Evolutionary conservation across 2,329 filamentous ascomycete genomes (phyloP), one percentile per base, ranked within the genome.

Genomic region (Talaromyces piceae): DNA sequence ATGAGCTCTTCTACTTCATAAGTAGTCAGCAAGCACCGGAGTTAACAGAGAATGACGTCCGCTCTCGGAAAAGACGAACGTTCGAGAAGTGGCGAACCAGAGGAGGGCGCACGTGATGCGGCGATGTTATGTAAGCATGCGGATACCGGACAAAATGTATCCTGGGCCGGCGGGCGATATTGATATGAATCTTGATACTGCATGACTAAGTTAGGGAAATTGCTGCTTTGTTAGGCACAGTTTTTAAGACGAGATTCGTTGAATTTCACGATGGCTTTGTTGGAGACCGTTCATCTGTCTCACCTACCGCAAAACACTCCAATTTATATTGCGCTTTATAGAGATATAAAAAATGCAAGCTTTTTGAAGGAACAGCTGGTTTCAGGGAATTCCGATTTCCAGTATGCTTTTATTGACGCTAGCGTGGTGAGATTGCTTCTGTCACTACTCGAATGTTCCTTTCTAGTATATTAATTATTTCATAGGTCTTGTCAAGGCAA

Each of bases 351-450:
- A 55, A 98, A 98, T 67, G 80, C 89, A 9, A 70, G 79, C 1
- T 90, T 86, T 63, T 76, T 98, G 41, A 85, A 90, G 48, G 77
- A 84, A 59, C 91, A 96, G 71, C 81, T 98, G 4, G 76, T 97
- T n/a, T 79, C 82, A 5, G 87, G 88, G 48, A 95, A 97, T 64
- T 64, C 81, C 9, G 84, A 85, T 7, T 97, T 91, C 61, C 90
- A 97, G 69, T 97, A 97, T 75, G 90, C 91, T 28, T 87, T 98
- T 58, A 80, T 98, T 44, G 91, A 98, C 71, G 90, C 90, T 18
- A 82, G 81, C 43, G 81, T 87, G 67, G 85, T 91, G 76, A 77
- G 70, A 56, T 13, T 9, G 25, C 20, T 23, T 20, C 18, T 28
- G 6, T 28, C 6, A 28, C 11, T 28, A 28, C 26, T 7, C 2